These are phyloP conservation scores for Cucumis melo DNA, from an alignment of 306 rosid species.

Conservation along the genomic window DNA sequence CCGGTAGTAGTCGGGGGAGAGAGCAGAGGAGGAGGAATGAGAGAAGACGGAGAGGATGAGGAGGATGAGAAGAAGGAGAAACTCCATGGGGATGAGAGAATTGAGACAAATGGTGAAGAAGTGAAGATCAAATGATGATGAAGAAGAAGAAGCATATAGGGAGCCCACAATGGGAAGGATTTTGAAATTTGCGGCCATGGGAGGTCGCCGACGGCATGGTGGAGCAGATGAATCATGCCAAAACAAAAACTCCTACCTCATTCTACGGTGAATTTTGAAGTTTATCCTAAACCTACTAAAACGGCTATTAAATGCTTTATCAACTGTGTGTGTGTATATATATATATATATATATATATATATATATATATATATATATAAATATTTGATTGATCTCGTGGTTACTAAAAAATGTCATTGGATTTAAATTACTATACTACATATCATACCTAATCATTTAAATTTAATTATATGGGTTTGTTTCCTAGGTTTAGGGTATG, in stretches of 20 bases:
- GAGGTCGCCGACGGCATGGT: not conserved
- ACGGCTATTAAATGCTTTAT: not conserved
- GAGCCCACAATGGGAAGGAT: not conserved
- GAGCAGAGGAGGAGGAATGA: not conserved
- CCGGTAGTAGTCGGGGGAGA: slow-evolving; percentile 9
- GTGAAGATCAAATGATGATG: not conserved
- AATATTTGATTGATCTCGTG: no score
- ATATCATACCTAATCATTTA: no score
- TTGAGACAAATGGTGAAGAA: not conserved
- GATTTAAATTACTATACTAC: no score
- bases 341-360: no score
- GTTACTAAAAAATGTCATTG: no score
- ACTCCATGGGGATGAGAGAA: not conserved
- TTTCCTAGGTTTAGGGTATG: no score
- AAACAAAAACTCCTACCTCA: not conserved
- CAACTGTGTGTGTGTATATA: no score
- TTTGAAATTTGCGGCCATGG: not conserved
- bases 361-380: no score
- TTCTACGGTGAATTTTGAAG: not conserved
- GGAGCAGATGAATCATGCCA: not conserved
- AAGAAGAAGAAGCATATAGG: not conserved
- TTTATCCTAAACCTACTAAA: not conserved
- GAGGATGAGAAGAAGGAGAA: not conserved
- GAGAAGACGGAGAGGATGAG: not conserved
- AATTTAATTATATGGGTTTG: no score